phyloP scores from a whole-genome alignment of 169 alveolate species.

The Cryptosporidium andersoni region DNA sequence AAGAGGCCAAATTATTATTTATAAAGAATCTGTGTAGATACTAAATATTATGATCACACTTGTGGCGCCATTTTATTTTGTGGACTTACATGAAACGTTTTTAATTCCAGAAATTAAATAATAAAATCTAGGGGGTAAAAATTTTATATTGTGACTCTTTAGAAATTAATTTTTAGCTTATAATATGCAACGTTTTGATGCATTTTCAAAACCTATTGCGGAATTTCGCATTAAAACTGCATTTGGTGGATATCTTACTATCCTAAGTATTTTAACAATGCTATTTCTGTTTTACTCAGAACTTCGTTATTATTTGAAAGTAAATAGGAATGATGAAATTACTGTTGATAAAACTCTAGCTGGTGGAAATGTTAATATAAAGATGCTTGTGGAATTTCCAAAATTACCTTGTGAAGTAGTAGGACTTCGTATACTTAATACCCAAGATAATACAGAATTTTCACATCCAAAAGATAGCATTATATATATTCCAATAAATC shows the following conservation, averaged over 20 bases:
- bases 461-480: conserved; percentile 29
- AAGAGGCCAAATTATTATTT: no score
- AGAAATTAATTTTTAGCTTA: conserved; percentile 9
- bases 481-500: conserved; percentile 5
- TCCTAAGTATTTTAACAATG: conserved; percentile 40
- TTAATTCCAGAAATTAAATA: conserved; percentile 16
- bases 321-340: conserved; percentile 55
- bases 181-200: conserved; percentile 66
- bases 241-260: conserved; percentile 66
- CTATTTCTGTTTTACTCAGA: conserved; percentile 54
- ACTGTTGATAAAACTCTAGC: conserved; percentile 41
- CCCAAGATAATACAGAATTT: conserved; percentile 55
- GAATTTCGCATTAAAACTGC: conserved; percentile 69
- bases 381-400: conserved; percentile 50
- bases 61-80: neutral
- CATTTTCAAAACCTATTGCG: conserved; percentile 65
- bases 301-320: conserved; percentile 35
- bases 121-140: neutral
- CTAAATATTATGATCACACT: no score
- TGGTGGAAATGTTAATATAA: conserved; percentile 30
- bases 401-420: conserved; percentile 58
- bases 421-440: conserved; percentile 27
- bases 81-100: conserved; percentile 15
- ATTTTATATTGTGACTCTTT: conserved; percentile 4
- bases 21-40: no score